Conservation (phyloP, 768 basidiomycete species). For the Calocybe cyanea region DNA sequence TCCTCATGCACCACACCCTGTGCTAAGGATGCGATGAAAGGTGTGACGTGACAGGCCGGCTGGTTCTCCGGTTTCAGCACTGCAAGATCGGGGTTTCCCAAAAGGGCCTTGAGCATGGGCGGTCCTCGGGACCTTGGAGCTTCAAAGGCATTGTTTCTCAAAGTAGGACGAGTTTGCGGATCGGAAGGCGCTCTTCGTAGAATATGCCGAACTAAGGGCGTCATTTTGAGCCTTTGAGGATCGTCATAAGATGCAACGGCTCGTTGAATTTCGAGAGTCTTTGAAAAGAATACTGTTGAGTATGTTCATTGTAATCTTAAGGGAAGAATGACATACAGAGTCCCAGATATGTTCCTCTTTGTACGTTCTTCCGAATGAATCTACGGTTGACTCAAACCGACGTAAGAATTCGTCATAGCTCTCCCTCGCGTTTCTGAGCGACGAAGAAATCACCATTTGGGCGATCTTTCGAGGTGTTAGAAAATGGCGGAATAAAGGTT, state of each 20-base stretch:
- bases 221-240: conserved; percentile 15
- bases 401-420: conserved; percentile 32
- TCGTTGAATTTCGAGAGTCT: conserved; percentile 28
- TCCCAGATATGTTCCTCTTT: conserved; percentile 28
- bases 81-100: conserved; percentile 50
- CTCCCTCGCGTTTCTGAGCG: conserved; percentile 24
- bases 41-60: conserved; percentile 59
- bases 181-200: conserved; percentile 17
- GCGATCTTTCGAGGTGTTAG: conserved; percentile 47
- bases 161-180: conserved; percentile 5
- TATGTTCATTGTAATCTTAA: not conserved
- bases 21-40: conserved; percentile 50
- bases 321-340: conserved; percentile 22
- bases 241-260: conserved; percentile 23
- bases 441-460: conserved; percentile 41
- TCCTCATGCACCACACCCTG: conserved; percentile 49
- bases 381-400: conserved; percentile 27
- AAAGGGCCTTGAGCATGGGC: conserved; percentile 17
- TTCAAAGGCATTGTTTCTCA: not conserved
- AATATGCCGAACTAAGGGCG: conserved; percentile 24
- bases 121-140: conserved; percentile 11
- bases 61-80: conserved; percentile 55
- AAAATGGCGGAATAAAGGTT: conserved; percentile 41
- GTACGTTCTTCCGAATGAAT: conserved; percentile 32
- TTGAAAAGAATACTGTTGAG: conserved; percentile 1